A percentile compares a stretch with the other conserved stretches of the same genome.
These are phyloP conservation scores for Albophoma yamanashiensis DNA, from an alignment of 2,329 filamentous ascomycete species.

Conservation along the genomic window DNA sequence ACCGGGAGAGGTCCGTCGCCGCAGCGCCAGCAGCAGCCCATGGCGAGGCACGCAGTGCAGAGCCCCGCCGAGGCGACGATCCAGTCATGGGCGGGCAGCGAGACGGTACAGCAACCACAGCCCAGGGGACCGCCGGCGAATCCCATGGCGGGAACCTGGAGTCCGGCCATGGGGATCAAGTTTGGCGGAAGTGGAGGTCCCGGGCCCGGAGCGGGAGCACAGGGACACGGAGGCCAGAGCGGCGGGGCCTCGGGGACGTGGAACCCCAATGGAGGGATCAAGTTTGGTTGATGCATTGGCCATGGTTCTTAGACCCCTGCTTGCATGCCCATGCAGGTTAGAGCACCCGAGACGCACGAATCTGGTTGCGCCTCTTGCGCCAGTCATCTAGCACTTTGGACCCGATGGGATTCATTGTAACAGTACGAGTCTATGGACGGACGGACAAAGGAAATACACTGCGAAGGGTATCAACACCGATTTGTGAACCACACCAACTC, in stretches of 20 bases:
- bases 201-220: constrained; percentile 10
- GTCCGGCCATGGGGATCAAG: constrained; percentile 68
- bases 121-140: constrained; percentile 33
- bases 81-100: constrained; percentile 44
- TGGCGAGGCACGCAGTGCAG: constrained; percentile 15
- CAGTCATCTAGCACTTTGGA: neutral
- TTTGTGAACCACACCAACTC: neutral
- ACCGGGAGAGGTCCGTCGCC: neutral
- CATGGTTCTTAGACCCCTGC: neutral
- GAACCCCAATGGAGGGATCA: constrained; percentile 50
- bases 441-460: neutral
- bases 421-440: neutral
- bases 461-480: neutral
- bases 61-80: constrained; percentile 37
- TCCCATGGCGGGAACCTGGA: constrained; percentile 43
- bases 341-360: neutral
- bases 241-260: constrained; percentile 32
- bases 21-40: constrained; percentile 7
- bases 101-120: constrained; percentile 43
- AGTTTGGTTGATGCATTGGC: constrained; percentile 32
- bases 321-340: neutral
- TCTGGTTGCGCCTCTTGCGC: neutral
- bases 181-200: constrained; percentile 42
- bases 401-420: neutral
- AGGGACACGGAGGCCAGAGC: constrained; percentile 7